Percentiles rank a stretch among this genome's conserved stretches.
Evolutionary conservation across 2,329 filamentous ascomycete species (phyloP).

Genomic region (Cladosporium sp.): DNA sequence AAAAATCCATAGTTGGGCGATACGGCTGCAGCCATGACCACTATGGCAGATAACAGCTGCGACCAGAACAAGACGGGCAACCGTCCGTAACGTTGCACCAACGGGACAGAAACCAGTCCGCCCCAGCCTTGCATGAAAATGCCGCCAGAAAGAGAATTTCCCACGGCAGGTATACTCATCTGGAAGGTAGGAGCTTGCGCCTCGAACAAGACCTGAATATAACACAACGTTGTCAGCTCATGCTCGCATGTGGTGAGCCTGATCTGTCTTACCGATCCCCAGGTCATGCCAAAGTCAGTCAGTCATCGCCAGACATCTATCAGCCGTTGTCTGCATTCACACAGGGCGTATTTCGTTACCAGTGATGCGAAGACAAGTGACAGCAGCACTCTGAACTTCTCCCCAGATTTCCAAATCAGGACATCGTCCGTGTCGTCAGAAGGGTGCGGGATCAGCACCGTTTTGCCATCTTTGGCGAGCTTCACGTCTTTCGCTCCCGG

Average conservation of each 20-base stretch:
- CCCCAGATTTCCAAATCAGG: conserved; percentile 22
- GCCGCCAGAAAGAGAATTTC: neutral
- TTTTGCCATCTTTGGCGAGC: conserved; percentile 16
- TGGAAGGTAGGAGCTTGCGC: neutral
- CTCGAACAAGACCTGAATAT: neutral
- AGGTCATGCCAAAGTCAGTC: neutral
- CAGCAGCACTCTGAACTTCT: conserved; percentile 31
- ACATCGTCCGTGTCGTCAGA: conserved; percentile 19
- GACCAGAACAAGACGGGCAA: conserved; percentile 37
- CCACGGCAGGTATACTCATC: neutral
- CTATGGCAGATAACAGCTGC: conserved; percentile 25
- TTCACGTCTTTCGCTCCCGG: conserved; percentile 8
- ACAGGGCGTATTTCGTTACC: neutral
- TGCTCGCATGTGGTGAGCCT: neutral
- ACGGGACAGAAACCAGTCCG: conserved; percentile 23
- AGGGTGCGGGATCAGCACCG: conserved; percentile 21
- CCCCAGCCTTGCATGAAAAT: neutral
- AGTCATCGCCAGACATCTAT: neutral
- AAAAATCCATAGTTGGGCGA: conserved; percentile 27
- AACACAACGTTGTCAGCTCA: neutral
- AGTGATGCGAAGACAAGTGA: conserved; percentile 25
- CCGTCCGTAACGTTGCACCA: conserved; percentile 28
- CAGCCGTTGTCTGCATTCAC: neutral
- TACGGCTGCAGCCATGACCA: conserved; percentile 26
- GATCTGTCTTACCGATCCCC: neutral